Evolutionary conservation across 768 basidiomycete genomes (phyloP), one percentile per base, ranked within the genome.

Genomic region (Leccinum incarnatum): DNA sequence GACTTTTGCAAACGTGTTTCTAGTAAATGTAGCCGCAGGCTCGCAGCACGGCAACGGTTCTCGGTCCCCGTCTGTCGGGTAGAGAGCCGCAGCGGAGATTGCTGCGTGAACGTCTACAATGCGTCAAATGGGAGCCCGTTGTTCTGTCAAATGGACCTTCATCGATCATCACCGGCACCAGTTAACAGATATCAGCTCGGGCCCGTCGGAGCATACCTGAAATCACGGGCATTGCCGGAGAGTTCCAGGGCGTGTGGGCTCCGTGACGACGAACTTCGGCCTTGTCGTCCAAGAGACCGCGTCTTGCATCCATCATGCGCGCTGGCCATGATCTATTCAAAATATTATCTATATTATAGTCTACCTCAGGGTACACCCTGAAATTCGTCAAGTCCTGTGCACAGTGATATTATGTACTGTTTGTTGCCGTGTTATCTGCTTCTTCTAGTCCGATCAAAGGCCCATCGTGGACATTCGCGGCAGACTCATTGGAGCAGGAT

Each of bases 351-450:
- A 10, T 30, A 29, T 23, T 23, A 25, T 25, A 58, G 37, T 56
- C 60, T 60, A 54, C 53, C 32, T 69, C 72, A 73, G 72, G 72
- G 72, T 64, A 63, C 61, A 73, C 72, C 72, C 72, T 61, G 62
- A 66, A 70, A 58, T 55, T 32, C 56, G 56, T 61, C 63, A 68
- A 59, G 68, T 62, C 66, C 57, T 57, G 54, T 30, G 61, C 57
- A 58, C 67, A 67, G 56, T 55, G 27, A 56, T 70, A 75, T 73
- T 73, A 75, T 75, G 72, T 75, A 62, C 42, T 58, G 11, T 54
- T 46, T 55, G 55, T 29, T 40, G 56, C 56, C 62, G 58, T 67
- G 62, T 55, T 58, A 57, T 62, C 62, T 64, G 59, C 62, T 52
- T 60, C 62, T 64, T 63, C 61, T 57, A 58, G 53, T 62, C 69